phyloP scores from a whole-genome alignment of 2,329 filamentous ascomycete species.

The Beauveria sp. region DNA sequence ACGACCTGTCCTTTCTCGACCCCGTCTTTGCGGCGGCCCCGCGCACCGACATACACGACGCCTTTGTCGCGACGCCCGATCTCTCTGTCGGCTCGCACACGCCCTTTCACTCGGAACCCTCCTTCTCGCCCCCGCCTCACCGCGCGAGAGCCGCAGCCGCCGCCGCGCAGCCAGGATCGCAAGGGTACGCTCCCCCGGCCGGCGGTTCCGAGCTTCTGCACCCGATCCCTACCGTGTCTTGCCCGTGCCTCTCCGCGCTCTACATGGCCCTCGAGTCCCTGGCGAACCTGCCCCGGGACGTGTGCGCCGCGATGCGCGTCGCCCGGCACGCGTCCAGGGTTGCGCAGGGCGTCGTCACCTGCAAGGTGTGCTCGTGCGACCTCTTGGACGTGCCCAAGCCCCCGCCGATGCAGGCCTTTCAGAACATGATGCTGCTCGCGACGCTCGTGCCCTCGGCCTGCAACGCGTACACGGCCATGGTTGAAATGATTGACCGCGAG shows the following conservation, averaged over 20 bases:
- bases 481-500: constrained; percentile 48
- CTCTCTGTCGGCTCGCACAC: constrained; percentile 9
- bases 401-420: constrained; percentile 42
- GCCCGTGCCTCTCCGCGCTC: constrained; percentile 41
- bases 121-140: constrained; percentile 2
- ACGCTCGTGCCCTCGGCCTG: constrained; percentile 50
- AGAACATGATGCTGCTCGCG: constrained; percentile 52
- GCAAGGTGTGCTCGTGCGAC: constrained; percentile 38
- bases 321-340: constrained; percentile 39
- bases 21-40: neutral
- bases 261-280: constrained; percentile 45
- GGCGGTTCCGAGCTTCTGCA: constrained; percentile 13
- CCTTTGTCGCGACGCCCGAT: neutral
- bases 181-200: neutral
- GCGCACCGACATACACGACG: neutral
- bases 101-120: neutral
- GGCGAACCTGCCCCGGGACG: constrained; percentile 35
- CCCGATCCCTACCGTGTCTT: constrained; percentile 26
- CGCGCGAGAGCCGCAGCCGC: neutral
- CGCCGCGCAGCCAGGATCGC: neutral
- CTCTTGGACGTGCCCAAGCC: constrained; percentile 24
- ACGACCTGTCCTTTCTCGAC: constrained; percentile 1
- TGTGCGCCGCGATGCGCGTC: constrained; percentile 38
- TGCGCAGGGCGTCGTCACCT: constrained; percentile 45
- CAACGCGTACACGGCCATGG: constrained; percentile 48